Percentiles rank a stretch among this genome's conserved stretches.
These are phyloP conservation scores for Solanum tarapatanum DNA, from an alignment of 257 asterid genomes.

Conservation along the genomic window DNA sequence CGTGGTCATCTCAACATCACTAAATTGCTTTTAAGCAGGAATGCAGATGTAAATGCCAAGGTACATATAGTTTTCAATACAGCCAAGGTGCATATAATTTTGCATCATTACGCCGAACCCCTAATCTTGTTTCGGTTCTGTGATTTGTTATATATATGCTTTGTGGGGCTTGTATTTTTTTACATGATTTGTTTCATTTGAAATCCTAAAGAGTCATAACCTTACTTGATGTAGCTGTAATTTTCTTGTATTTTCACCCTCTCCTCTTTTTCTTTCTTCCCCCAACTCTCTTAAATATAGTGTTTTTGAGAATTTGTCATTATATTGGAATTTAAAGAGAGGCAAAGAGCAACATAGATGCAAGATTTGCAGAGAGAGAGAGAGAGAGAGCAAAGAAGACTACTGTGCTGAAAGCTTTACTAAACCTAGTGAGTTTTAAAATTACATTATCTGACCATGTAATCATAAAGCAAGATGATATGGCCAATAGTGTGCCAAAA, in stretches of 20 bases:
- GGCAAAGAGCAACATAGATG: neutral
- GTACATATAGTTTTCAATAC: slow-evolving; percentile 16
- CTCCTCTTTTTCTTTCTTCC: neutral
- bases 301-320: neutral
- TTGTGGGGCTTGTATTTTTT: neutral
- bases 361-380: neutral
- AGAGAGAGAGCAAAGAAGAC: neutral
- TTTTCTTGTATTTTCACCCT: neutral
- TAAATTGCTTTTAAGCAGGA: slow-evolving; percentile 54
- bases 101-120: neutral
- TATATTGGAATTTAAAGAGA: neutral
- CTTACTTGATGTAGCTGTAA: neutral
- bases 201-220: neutral
- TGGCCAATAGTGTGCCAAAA: neutral
- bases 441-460: neutral
- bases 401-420: neutral
- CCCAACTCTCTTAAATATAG: neutral
- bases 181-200: neutral
- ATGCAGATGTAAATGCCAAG: slow-evolving; percentile 77
- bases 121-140: neutral
- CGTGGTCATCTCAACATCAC: slow-evolving; percentile 72
- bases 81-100: slow-evolving; percentile 41
- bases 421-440: neutral
- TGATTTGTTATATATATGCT: neutral
- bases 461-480: neutral